Conservation (phyloP, 176 grass and related monocot species). For the Aegilops bicornis region DNA sequence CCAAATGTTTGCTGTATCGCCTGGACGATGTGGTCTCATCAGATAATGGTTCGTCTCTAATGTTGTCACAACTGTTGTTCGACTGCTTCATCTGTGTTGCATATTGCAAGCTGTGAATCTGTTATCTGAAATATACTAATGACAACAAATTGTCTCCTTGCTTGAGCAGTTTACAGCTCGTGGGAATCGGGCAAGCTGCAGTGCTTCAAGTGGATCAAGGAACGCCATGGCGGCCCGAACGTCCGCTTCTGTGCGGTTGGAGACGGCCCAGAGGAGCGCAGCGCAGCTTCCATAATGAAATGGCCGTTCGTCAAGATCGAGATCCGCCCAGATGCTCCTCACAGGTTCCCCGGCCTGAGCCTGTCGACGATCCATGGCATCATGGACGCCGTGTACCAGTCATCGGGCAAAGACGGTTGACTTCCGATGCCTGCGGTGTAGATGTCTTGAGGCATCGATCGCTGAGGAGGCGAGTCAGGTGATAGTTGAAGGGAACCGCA, state of each 20-base stretch:
- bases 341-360: conserved; percentile 78
- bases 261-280: conserved; percentile 79
- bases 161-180: conserved; percentile 78
- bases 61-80: background rate
- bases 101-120: background rate
- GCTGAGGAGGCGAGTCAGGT: background rate
- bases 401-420: conserved; percentile 54
- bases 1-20: conserved; percentile 89
- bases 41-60: conserved; percentile 65
- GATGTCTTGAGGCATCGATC: background rate
- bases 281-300: conserved; percentile 62
- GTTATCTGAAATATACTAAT: background rate
- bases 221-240: conserved; percentile 61
- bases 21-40: conserved; percentile 74
- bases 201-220: conserved; percentile 96
- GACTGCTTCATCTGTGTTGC: background rate
- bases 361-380: conserved; percentile 52
- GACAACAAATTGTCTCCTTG: background rate
- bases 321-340: conserved; percentile 47
- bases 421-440: background rate
- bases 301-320: conserved; percentile 96
- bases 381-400: conserved; percentile 60
- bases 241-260: conserved; percentile 81
- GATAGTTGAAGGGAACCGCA: background rate
- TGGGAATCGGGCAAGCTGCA: conserved; percentile 94